Conservation (phyloP, 345 rosid species). For the Brassica incana region DNA sequence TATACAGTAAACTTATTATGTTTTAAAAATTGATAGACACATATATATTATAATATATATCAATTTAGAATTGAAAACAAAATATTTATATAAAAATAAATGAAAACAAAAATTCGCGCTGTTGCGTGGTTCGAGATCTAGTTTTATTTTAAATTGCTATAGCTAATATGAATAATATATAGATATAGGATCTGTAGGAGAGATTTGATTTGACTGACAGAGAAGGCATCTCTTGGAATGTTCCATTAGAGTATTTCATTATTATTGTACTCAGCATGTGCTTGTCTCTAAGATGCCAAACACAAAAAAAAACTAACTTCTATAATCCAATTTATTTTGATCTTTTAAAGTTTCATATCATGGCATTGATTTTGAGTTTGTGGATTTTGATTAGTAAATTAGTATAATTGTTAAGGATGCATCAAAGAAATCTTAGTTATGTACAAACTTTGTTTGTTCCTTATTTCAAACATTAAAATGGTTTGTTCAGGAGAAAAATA, state of each 20-base stretch:
- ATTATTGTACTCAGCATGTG: slow-evolving; percentile 37
- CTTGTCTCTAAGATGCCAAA: slow-evolving; percentile 36
- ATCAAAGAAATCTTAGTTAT: neutral
- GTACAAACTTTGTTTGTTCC: neutral
- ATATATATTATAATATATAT: no score
- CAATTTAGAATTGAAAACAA: no score
- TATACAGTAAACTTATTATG: no score
- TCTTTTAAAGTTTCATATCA: neutral
- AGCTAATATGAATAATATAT: neutral
- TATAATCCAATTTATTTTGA: neutral
- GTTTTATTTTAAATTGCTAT: neutral
- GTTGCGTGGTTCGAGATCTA: no score
- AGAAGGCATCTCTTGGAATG: slow-evolving; percentile 43
- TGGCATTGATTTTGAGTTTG: neutral
- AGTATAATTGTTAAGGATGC: neutral
- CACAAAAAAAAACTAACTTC: slow-evolving; percentile 4
- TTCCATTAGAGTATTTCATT: slow-evolving; percentile 23
- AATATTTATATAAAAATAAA: no score
- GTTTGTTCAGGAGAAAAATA: neutral
- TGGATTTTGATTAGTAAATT: neutral
- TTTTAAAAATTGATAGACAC: no score
- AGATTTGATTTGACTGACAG: slow-evolving; percentile 38
- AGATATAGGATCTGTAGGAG: slow-evolving; percentile 6
- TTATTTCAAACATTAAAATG: neutral
- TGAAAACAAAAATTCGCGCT: no score